These are phyloP conservation scores for Syncephalis plumigaleata DNA, from an alignment of 371 early-diverging fungal species.

Conservation along the genomic window DNA sequence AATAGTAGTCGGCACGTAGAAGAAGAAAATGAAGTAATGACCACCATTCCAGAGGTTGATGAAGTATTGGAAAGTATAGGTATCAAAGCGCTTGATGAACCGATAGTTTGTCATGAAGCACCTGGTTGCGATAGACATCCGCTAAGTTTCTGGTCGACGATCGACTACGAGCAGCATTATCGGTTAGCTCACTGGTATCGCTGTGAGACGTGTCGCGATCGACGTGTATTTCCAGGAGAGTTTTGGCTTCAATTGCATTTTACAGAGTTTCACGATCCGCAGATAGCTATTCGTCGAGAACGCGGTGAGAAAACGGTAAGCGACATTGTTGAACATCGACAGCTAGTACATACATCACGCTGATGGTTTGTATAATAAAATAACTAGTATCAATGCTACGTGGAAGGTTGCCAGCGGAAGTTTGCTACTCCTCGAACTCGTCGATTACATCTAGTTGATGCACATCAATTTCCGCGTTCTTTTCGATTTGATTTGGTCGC, in stretches of 20 bases:
- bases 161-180: slow-evolving; percentile 34
- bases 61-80: background rate
- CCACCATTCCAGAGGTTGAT: no score
- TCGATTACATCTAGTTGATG: slow-evolving; percentile 38
- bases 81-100: background rate
- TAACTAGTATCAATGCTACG: slow-evolving; percentile 46
- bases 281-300: slow-evolving; percentile 26
- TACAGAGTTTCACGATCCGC: slow-evolving; percentile 29
- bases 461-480: slow-evolving; percentile 37
- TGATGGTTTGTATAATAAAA: background rate
- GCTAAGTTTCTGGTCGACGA: slow-evolving; percentile 12
- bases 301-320: slow-evolving; percentile 39
- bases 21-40: background rate
- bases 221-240: slow-evolving; percentile 21
- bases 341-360: no score
- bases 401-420: slow-evolving; percentile 31
- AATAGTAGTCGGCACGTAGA: background rate
- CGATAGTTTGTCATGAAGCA: slow-evolving; percentile 1
- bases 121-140: slow-evolving; percentile 3
- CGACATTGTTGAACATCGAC: background rate
- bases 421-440: slow-evolving; percentile 31
- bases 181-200: slow-evolving; percentile 29
- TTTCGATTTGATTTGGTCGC: slow-evolving; percentile 46
- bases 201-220: slow-evolving; percentile 24
- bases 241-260: slow-evolving; percentile 32